Evolutionary conservation across 345 rosid species (phyloP).

Genomic region (Linum trigynum): DNA sequence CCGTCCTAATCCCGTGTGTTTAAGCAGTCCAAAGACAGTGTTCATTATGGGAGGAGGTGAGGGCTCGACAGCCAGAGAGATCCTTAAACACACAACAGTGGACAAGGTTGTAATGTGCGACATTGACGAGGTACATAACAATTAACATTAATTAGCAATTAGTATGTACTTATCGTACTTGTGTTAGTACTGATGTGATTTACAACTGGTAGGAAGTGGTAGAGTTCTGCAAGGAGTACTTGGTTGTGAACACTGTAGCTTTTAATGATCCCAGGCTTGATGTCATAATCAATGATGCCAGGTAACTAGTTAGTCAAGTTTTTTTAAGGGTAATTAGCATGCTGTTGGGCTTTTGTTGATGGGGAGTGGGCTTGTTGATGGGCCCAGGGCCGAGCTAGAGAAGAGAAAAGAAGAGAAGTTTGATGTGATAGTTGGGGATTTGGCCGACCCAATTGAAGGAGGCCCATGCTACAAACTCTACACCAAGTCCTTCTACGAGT

Average conservation of each 20-base stretch:
- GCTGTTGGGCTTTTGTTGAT: background rate
- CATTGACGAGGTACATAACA: constrained; percentile 64
- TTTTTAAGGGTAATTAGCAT: background rate
- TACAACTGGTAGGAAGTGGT: constrained; percentile 68
- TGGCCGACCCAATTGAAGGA: constrained; percentile 96
- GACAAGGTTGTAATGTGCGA: constrained; percentile 94
- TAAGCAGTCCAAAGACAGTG: constrained; percentile 52
- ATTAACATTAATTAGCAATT: background rate
- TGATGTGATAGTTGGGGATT: constrained; percentile 88
- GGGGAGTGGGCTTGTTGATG: background rate
- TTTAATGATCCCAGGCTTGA: constrained; percentile 64
- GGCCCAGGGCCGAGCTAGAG: constrained; percentile 63
- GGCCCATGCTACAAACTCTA: constrained; percentile 98
- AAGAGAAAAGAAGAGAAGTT: constrained; percentile 51
- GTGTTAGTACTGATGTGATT: background rate
- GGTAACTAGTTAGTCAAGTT: constrained; percentile 27
- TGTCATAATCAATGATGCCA: constrained; percentile 78
- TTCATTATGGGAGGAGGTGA: constrained; percentile 99
- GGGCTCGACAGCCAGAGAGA: constrained; percentile 99
- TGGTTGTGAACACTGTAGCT: constrained; percentile 71
- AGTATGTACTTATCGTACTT: background rate
- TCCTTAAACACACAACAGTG: constrained; percentile 54
- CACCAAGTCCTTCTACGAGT: constrained; percentile 82
- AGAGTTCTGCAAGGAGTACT: constrained; percentile 57
- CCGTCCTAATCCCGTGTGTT: background rate